These are phyloP conservation scores for Thermochaetoides thermophila DNA, from an alignment of 495 filamentous ascomycete species.

Conservation along the genomic window DNA sequence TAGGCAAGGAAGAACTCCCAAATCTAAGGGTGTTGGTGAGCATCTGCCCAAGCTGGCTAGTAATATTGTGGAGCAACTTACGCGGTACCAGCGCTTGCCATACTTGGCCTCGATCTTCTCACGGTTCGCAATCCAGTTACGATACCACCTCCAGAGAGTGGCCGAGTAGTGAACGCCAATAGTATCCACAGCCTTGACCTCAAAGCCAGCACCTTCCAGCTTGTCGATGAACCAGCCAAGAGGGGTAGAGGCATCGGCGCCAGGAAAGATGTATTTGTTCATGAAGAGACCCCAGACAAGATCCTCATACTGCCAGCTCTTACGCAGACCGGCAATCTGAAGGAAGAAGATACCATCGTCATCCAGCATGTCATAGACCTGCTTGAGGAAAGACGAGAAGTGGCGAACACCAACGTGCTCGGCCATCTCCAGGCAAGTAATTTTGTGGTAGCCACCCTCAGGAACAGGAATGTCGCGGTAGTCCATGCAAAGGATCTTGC, in stretches of 20 bases:
- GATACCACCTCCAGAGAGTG: constrained; percentile 96
- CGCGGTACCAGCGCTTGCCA: constrained; percentile 88
- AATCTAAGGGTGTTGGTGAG: constrained; percentile 42
- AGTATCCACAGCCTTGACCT: constrained; percentile 67
- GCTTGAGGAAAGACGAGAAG: constrained; percentile 50
- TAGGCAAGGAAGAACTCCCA: constrained; percentile 98
- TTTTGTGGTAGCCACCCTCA: constrained; percentile 61
- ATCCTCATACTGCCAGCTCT: constrained; percentile 81
- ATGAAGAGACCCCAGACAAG: constrained; percentile 78
- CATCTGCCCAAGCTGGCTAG: too few relatives aligned
- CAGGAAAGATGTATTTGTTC: constrained; percentile 88
- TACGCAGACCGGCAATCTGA: constrained; percentile 69
- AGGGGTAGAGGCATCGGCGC: constrained; percentile 73
- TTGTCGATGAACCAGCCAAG: constrained; percentile 54
- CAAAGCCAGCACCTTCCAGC: constrained; percentile 63
- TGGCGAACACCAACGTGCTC: constrained; percentile 78
- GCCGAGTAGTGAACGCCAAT: constrained; percentile 95
- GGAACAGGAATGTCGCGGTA: constrained; percentile 69
- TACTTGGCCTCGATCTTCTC: constrained; percentile 95
- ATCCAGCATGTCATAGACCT: constrained; percentile 73
- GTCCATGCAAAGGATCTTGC: constrained; percentile 65
- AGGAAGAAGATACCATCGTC: constrained; percentile 77
- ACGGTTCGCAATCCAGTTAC: constrained; percentile 93
- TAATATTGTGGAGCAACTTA: constrained; percentile 45
- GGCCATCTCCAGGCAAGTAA: constrained; percentile 80